Evolutionary conservation across 2,329 filamentous ascomycete species (phyloP), one percentile per base, ranked within the genome.

Genomic region (Hypoxylon sp.): DNA sequence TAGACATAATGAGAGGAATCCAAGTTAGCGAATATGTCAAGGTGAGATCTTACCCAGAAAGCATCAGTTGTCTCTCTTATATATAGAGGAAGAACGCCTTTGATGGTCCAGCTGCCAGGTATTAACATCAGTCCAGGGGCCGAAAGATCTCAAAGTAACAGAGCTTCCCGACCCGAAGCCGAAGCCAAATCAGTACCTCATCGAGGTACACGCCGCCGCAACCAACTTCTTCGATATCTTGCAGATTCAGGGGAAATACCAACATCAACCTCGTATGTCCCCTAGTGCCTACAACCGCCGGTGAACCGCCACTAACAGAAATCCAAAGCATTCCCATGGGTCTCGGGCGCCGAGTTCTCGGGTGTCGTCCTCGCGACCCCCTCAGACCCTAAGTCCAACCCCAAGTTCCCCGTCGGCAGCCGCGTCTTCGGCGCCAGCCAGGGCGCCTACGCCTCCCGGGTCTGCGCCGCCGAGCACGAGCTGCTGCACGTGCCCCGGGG

Each of bases 181-280:
- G 1, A 82, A 84, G 7, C 79, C 87, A 30, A 82, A 91, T 74
- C 88, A 97, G 80, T 98, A 97, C 77, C 84, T 96, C 67, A 91
- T 98, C 75, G 86, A 89, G 74, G 91, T 98, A 72, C 91, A 93
- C 78, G 92, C 94, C 48, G 86, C 91, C 0, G 94, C 93, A 19
- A 92, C 92, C 73, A 98, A 98, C 81, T 98, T 98, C 85, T 98
- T 97, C 82, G 94, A 98, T 77, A 91, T 97, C 60, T 87, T 98
- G 56, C 94, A 98, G 76, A 93, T 97, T 74, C 90, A 93, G 74
- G 94, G 94, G 59, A 97, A 96, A 86, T 98, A 98, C 80, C 94
- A 98, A 76, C 86, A 92, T 75, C 94, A 97, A 73, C 93, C 93
- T 0, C 88, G 84, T 86, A 77, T 28, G 80, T 34, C 51, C 28